Conservation (phyloP, 345 rosid species). For the Salix arbutifolia region DNA sequence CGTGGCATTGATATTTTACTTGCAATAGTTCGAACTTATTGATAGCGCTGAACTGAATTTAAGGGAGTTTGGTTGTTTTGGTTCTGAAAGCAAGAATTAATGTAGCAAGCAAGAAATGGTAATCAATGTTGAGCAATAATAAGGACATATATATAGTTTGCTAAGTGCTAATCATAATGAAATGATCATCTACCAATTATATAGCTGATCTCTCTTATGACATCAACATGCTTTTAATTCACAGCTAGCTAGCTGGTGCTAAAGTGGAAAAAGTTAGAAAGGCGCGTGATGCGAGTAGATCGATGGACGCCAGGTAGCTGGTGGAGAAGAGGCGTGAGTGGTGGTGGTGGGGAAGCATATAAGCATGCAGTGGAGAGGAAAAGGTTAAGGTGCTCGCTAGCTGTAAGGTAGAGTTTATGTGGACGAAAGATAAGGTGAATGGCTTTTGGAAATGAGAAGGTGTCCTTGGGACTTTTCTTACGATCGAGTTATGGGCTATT, state of each 20-base stretch:
- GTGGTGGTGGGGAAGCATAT: not conserved
- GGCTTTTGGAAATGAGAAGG: conserved; percentile 21
- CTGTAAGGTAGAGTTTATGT: conserved; percentile 25
- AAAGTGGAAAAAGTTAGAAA: conserved; percentile 9
- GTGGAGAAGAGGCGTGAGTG: conserved; percentile 5
- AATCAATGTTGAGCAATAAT: not conserved
- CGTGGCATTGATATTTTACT: not conserved
- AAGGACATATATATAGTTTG: not conserved
- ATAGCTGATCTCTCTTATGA: not conserved
- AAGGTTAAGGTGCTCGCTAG: conserved; percentile 33
- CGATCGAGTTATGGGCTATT: not conserved
- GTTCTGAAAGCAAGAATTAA: not conserved
- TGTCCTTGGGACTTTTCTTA: conserved; percentile 6
- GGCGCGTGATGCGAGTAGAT: conserved; percentile 14
- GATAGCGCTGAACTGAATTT: not conserved
- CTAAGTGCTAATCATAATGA: not conserved
- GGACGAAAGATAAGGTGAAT: conserved; percentile 1
- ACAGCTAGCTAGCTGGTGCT: not conserved
- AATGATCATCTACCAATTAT: not conserved
- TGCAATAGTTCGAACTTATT: not conserved
- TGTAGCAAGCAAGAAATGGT: not conserved
- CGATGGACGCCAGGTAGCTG: conserved; percentile 1
- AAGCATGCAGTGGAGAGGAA: not conserved
- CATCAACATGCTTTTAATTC: not conserved
- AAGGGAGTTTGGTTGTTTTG: not conserved